Conservation (phyloP, 257 asterid species). For the Thymus mandschuricus region DNA sequence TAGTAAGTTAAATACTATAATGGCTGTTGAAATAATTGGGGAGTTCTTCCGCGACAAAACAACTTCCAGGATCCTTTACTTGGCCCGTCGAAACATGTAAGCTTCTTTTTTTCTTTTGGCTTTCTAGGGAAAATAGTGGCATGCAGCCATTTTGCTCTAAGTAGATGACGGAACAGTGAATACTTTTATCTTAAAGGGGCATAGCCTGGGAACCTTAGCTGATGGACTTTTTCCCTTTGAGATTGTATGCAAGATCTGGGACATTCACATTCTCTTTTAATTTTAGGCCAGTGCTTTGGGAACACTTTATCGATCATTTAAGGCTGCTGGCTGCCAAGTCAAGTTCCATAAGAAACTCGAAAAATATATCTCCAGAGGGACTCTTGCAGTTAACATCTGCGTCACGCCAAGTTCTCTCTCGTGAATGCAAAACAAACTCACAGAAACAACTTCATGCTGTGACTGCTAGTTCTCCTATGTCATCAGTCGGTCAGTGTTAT, state of each 20-base stretch:
- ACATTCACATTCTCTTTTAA: constrained; percentile 24
- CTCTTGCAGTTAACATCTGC: constrained; percentile 80
- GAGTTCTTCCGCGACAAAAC: constrained; percentile 69
- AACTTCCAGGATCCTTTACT: constrained; percentile 71
- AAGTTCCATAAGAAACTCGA: constrained; percentile 73
- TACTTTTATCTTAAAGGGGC: constrained; percentile 10
- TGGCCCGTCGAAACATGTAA: constrained; percentile 91
- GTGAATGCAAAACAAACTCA: constrained; percentile 74
- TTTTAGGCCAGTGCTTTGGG: constrained; percentile 81
- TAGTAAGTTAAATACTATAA: constrained; percentile 66
- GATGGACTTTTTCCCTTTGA: constrained; percentile 12
- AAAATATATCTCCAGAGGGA: constrained; percentile 70
- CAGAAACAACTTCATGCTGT: constrained; percentile 67
- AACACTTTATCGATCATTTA: constrained; percentile 65
- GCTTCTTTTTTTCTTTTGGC: constrained; percentile 38
- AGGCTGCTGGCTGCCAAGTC: constrained; percentile 75
- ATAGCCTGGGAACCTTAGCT: constrained; percentile 22
- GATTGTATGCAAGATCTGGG: constrained; percentile 33
- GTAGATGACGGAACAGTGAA: constrained; percentile 16
- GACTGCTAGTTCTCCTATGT: constrained; percentile 56
- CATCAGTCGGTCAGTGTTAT: constrained; percentile 61
- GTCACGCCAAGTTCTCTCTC: constrained; percentile 59
- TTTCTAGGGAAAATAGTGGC: constrained; percentile 13
- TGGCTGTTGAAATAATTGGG: constrained; percentile 85
- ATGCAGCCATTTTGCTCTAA: constrained; percentile 3